Evolutionary conservation across 2,329 filamentous ascomycete genomes (phyloP).

Genomic region (Alternaria conjuncta): DNA sequence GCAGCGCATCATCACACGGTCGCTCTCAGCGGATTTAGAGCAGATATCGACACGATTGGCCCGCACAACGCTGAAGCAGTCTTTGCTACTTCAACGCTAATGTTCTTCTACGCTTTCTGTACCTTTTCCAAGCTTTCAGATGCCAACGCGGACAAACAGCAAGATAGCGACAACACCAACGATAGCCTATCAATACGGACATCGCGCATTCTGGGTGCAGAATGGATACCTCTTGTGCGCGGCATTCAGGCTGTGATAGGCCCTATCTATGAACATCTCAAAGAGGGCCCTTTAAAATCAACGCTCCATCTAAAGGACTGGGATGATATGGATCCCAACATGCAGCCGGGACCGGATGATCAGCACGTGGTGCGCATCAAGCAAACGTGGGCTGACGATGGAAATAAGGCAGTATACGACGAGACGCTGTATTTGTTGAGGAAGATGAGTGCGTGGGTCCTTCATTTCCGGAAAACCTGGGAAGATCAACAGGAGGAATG

Average conservation of each 20-base stretch:
- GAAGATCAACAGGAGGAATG: neutral
- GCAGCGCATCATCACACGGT: slow-evolving; percentile 19
- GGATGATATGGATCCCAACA: slow-evolving; percentile 15
- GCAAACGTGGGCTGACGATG: slow-evolving; percentile 14
- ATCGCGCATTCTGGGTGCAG: slow-evolving; percentile 22
- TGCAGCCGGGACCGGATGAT: slow-evolving; percentile 8
- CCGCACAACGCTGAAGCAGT: slow-evolving; percentile 17
- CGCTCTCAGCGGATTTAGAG: slow-evolving; percentile 19
- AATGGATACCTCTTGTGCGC: slow-evolving; percentile 28
- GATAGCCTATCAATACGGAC: neutral
- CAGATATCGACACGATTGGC: slow-evolving; percentile 7
- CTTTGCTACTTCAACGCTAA: slow-evolving; percentile 18
- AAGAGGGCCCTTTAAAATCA: slow-evolving; percentile 17
- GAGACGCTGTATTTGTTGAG: slow-evolving; percentile 15
- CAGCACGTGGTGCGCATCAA: slow-evolving; percentile 5
- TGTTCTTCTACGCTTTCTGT: slow-evolving; percentile 26
- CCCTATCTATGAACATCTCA: slow-evolving; percentile 11
- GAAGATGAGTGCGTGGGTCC: slow-evolving; percentile 17
- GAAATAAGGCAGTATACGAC: slow-evolving; percentile 15
- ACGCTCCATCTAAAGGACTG: slow-evolving; percentile 20
- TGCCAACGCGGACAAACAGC: neutral
- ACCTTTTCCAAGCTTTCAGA: slow-evolving; percentile 24
- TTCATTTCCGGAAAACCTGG: slow-evolving; percentile 7
- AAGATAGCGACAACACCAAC: neutral
- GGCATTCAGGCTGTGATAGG: slow-evolving; percentile 17